Percentiles rank a stretch among this genome's conserved stretches.
Evolutionary conservation across 1,284 basidiomycete species (phyloP).

Genomic region (Ustilago sp.): DNA sequence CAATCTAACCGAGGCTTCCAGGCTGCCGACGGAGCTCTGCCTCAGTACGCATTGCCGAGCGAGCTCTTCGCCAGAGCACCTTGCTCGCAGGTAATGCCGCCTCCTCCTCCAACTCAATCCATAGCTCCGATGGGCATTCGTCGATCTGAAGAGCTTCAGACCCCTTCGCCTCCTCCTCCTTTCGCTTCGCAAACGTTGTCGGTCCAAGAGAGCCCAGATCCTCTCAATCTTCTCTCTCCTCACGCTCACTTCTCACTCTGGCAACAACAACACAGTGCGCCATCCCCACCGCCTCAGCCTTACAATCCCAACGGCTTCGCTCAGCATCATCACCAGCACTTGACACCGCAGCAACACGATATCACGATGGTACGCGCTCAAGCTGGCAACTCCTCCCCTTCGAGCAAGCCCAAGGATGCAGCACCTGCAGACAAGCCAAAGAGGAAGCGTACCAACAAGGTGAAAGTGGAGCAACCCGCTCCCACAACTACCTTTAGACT

Average conservation of each 20-base stretch:
- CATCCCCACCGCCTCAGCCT: constrained; percentile 12
- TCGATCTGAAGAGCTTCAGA: constrained; percentile 27
- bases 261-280: constrained; percentile 15
- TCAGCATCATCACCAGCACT: constrained; percentile 6
- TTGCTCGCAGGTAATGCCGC: constrained; percentile 7
- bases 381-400: neutral
- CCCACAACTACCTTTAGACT: constrained; percentile 10
- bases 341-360: constrained; percentile 3
- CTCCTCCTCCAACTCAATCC: constrained; percentile 18
- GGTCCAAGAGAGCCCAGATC: constrained; percentile 51
- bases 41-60: constrained; percentile 34
- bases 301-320: constrained; percentile 6
- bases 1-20: neutral
- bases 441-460: constrained; percentile 35
- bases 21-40: constrained; percentile 4
- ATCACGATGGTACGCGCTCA: constrained; percentile 18
- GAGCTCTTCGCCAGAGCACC: constrained; percentile 26
- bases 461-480: constrained; percentile 17
- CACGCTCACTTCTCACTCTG: constrained; percentile 33
- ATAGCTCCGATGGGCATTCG: constrained; percentile 10
- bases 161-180: constrained; percentile 35
- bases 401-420: constrained; percentile 35
- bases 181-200: constrained; percentile 6
- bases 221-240: constrained; percentile 48
- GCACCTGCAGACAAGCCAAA: constrained; percentile 20